phyloP scores from a whole-genome alignment of 2,329 filamentous ascomycete genomes.

The Aspergillus alliaceus region DNA sequence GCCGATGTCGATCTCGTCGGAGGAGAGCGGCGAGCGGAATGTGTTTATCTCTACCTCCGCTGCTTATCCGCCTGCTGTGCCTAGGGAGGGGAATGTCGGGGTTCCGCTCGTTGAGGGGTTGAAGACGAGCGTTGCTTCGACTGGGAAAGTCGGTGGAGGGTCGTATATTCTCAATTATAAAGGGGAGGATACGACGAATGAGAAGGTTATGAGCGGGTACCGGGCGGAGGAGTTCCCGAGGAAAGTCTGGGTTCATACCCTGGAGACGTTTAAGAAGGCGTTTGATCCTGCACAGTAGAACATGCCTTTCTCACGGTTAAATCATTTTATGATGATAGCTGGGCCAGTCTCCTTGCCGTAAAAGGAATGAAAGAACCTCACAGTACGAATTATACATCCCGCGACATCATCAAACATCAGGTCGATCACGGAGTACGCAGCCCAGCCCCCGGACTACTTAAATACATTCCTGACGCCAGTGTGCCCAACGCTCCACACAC shows the following conservation, averaged over 20 bases:
- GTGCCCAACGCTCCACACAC: too few species aligned
- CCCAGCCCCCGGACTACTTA: too few species aligned
- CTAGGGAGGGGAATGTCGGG: constrained; percentile 2
- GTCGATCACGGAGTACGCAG: too few species aligned
- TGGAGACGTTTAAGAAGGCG: constrained; percentile 21
- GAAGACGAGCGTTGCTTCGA: constrained; percentile 18
- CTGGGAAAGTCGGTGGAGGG: constrained; percentile 30
- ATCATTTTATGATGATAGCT: too few species aligned
- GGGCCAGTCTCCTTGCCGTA: too few species aligned
- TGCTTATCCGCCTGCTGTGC: constrained; percentile 25
- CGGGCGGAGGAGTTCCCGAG: constrained; percentile 26
- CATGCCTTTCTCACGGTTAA: too few species aligned
- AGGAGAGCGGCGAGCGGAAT: constrained; percentile 49
- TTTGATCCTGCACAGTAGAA: not conserved
- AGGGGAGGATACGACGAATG: constrained; percentile 17
- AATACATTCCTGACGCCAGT: too few species aligned
- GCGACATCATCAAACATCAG: too few species aligned
- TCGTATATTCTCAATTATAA: constrained; percentile 29
- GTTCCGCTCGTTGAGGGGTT: constrained; percentile 11
- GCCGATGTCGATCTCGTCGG: constrained; percentile 17
- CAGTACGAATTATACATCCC: too few species aligned
- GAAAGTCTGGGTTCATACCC: constrained; percentile 35
- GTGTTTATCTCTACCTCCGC: constrained; percentile 43
- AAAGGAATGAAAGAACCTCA: too few species aligned
- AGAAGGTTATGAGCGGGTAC: constrained; percentile 26